A percentile compares a stretch with the other conserved stretches of the same genome.
These are phyloP conservation scores for Nemania abortiva DNA, from an alignment of 2,329 filamentous ascomycete species.

Conservation along the genomic window DNA sequence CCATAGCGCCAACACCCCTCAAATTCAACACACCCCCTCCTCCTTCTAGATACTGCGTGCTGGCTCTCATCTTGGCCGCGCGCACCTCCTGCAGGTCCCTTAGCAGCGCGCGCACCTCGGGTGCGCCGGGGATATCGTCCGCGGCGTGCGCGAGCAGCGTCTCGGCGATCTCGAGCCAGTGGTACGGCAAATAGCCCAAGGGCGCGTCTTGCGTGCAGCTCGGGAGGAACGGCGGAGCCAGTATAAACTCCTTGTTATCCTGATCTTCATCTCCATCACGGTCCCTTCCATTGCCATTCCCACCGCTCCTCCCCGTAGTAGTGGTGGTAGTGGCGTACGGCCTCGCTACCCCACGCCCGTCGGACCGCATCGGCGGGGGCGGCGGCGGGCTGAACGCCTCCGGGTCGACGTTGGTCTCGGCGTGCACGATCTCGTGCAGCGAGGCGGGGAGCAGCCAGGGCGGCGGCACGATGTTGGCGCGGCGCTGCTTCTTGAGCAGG, in stretches of 20 bases:
- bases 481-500: slow-evolving; percentile 91
- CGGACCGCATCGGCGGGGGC: slow-evolving; percentile 68
- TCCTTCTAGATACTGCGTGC: slow-evolving; percentile 77
- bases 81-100: slow-evolving; percentile 88
- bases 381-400: slow-evolving; percentile 83
- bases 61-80: slow-evolving; percentile 87
- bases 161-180: slow-evolving; percentile 94
- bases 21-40: slow-evolving; percentile 77
- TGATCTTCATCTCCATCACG: slow-evolving; percentile 40
- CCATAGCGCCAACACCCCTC: slow-evolving; percentile 88
- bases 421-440: slow-evolving; percentile 80
- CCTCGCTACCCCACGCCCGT: slow-evolving; percentile 59
- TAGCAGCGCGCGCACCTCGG: slow-evolving; percentile 79
- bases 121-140: slow-evolving; percentile 82
- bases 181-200: slow-evolving; percentile 82
- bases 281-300: slow-evolving; percentile 43
- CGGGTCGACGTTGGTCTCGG: slow-evolving; percentile 80
- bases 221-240: slow-evolving; percentile 82
- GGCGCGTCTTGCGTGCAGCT: slow-evolving; percentile 78
- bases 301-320: slow-evolving; percentile 39
- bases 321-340: slow-evolving; percentile 50
- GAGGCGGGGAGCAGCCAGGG: slow-evolving; percentile 86
- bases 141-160: slow-evolving; percentile 85
- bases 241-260: slow-evolving; percentile 42
- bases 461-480: slow-evolving; percentile 92